Evolutionary conservation across 345 rosid genomes (phyloP), one percentile per base, ranked within the genome.

Genomic region (Citrus reticulata): DNA sequence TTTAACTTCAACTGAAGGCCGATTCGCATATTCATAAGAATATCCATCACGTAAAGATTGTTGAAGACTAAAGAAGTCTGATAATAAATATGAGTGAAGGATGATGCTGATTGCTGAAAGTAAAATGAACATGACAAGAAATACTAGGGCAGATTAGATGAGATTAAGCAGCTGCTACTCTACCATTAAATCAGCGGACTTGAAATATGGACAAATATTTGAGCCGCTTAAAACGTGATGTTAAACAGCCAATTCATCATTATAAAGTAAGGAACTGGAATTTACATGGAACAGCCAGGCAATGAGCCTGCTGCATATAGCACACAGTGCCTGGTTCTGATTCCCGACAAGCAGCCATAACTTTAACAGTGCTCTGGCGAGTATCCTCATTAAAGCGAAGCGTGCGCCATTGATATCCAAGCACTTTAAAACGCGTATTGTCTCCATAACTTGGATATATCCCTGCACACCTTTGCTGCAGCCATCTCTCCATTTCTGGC

Each of bases 401-500:
- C 1, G 90, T 84, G 40, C 98, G 89, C 99, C 99, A 95, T 40
- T 93, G 93, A 77, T 93, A 95, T 49, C 99, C 97, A 63, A 95
- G 77, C 62, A 95, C 69, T 80, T 82, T 89, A 78, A 91, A 95
- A 19, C 79, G 57, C 63, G 49, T 89, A 32, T 65, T 71, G 2
- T 49, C 66, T 78, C 83, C 81, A 67, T 40, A 46, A 60, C 78
- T 80, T 29, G 79, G 84, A 80, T 83, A 71, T 13, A 91, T 35
- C 83, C 86, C 89, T 63, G 77, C 83, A 79, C 83, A 90, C 75
- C 98, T 88, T 78, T 82, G 84, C 79, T 81, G 82, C 60, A 95
- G 92, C 98, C 97, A 95, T 81, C 84, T 87, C 86, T 95, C 98
- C 75, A 89, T 85, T 80, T 82, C 85, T 65, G 81, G 83, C 98